Percentiles rank a stretch among this genome's conserved stretches.
Conservation (phyloP, 495 filamentous ascomycete species). For the Lepidopterella palustris region DNA sequence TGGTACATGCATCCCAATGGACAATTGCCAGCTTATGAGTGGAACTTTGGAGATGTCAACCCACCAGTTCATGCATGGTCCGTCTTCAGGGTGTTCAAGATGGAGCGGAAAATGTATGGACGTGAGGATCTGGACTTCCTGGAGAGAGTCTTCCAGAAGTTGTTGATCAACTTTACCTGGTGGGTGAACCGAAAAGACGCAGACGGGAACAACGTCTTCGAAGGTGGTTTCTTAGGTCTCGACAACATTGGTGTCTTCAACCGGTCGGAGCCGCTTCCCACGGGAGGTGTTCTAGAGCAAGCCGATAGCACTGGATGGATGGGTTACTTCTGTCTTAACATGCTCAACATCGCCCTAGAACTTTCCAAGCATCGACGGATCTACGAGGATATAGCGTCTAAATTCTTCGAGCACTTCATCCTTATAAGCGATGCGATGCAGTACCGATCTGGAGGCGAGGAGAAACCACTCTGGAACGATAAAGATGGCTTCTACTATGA, state of each 20-base stretch:
- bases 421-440: constrained; percentile 98
- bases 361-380: constrained; percentile 91
- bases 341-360: constrained; percentile 94
- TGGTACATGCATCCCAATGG: constrained; percentile 99
- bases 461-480: constrained; percentile 89
- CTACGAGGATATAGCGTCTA: constrained; percentile 96
- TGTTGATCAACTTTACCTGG: constrained; percentile 96
- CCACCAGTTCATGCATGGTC: constrained; percentile 96
- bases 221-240: constrained; percentile 91
- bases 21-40: constrained; percentile 86
- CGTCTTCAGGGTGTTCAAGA: constrained; percentile 91
- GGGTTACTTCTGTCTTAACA: constrained; percentile 90
- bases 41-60: constrained; percentile 98
- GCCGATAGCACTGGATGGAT: constrained; percentile 98
- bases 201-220: constrained; percentile 93
- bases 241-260: constrained; percentile 98
- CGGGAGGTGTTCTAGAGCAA: constrained; percentile 87
- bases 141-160: constrained; percentile 92
- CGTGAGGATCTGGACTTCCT: constrained; percentile 91
- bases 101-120: constrained; percentile 94
- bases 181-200: constrained; percentile 95
- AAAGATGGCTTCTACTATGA: constrained; percentile 96
- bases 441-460: constrained; percentile 68
- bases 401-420: constrained; percentile 98
- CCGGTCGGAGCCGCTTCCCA: constrained; percentile 91